Evolutionary conservation across 352 stramenopile species (phyloP), one percentile per base, ranked within the genome.

Genomic region (Aphanomyces invadans): DNA sequence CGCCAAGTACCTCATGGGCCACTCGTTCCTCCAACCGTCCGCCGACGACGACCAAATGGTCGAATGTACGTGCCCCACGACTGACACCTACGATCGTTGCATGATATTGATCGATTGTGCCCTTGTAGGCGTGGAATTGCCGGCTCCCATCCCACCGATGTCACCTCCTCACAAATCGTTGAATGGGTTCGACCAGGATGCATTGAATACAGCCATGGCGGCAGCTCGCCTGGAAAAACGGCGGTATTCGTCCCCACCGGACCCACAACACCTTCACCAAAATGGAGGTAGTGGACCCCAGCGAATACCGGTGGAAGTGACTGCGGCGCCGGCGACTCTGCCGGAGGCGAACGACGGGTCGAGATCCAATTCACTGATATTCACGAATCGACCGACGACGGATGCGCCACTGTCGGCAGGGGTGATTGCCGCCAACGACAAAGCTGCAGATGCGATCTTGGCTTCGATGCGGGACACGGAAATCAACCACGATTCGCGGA

Each of bases 1-100:
- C n/a, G 83, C 85, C 19, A 73, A 87, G 63, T 93, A 93, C 64
- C 57, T 93, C 59, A 70, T 91, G 29, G 60, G 79, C 53, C 83
- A 91, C 29, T 73, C 81, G 52, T 93, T 93, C 62, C 64, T 93
- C 9, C 90, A 93, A 70, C 73, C 74, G 1, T 80, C 88, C 59
- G 79, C 90, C 12, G 82, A 93, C 65, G 85, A 93, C 33, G 76
- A 80, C 25, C 79, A 91, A 15, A 88, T 91, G 80, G 78, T 91
- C 0, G 73, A 85, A 66, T 85, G 55, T 64, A 64, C 53, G 23
- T 23, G 9, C 19, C 36, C 15, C 51, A 12, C 25, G 10, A 38
- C 46, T 28, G 11, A 54, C 11, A 28, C 46, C 23, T 11, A 10
- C 9, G 46, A 28, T 54, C 9, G 46, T n/a, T n/a, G n/a, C n/a